These are phyloP conservation scores for Poa pratensis DNA, from an alignment of 176 grass and related monocot species.

Conservation along the genomic window DNA sequence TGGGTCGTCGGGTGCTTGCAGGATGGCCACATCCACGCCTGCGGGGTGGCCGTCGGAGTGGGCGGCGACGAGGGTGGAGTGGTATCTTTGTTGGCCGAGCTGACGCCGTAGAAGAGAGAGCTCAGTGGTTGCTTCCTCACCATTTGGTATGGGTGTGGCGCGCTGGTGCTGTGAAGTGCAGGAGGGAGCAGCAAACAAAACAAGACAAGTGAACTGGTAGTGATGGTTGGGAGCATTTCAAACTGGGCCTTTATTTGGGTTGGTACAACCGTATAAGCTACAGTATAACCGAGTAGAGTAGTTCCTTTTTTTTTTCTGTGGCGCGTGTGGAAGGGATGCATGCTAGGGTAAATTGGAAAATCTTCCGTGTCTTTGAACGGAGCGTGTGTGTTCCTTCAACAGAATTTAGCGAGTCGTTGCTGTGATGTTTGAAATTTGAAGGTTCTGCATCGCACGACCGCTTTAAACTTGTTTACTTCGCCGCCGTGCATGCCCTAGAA, in stretches of 20 bases:
- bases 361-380: no score
- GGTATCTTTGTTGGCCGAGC: conserved; percentile 51
- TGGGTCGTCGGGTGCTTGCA: conserved; percentile 67
- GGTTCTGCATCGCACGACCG: no score
- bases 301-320: no score
- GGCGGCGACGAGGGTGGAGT: conserved; percentile 29
- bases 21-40: conserved; percentile 74
- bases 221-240: neutral
- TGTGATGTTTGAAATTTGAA: no score
- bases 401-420: no score
- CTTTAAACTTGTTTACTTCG: no score
- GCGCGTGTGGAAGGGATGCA: no score
- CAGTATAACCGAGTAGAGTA: no score
- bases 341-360: no score
- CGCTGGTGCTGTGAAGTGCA: conserved; percentile 19
- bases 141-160: conserved; percentile 48
- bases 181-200: neutral
- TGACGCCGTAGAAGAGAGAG: conserved; percentile 55
- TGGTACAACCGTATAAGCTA: neutral
- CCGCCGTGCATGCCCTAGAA: neutral
- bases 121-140: conserved; percentile 54
- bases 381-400: no score
- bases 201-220: neutral
- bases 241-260: conserved; percentile 1
- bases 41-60: conserved; percentile 26